A percentile compares a stretch with the other conserved stretches of the same genome.
Evolutionary conservation across 2,329 filamentous ascomycete genomes (phyloP).

Genomic region (Apiospora malaysiana): DNA sequence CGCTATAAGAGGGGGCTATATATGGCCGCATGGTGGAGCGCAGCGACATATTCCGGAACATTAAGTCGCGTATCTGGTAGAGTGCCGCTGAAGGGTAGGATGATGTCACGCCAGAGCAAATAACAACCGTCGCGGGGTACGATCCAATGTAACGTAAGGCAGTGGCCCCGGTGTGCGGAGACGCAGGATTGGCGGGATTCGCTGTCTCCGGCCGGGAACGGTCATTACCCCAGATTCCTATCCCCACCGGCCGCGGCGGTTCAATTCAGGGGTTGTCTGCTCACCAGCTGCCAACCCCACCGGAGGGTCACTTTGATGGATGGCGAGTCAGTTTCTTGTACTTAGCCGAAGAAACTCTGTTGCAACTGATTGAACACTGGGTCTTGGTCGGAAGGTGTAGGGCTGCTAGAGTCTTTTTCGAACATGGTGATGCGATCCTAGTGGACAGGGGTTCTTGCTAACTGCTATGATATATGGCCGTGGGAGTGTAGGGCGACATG

Average conservation of each 20-base stretch:
- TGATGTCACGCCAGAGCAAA: neutral
- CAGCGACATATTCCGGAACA: neutral
- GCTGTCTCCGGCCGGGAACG: neutral
- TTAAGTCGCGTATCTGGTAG: neutral
- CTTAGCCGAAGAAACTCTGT: neutral
- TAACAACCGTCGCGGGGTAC: neutral
- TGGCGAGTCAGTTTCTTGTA: neutral
- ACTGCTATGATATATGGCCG: too few relatives aligned
- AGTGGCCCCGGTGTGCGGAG: neutral
- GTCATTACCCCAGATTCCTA: neutral
- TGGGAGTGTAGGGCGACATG: too few relatives aligned
- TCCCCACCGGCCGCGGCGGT: neutral
- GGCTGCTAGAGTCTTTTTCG: too few relatives aligned
- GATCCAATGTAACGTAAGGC: conserved; percentile 4
- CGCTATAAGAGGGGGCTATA: neutral
- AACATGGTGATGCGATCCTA: too few relatives aligned
- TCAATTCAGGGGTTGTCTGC: neutral
- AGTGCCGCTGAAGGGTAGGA: neutral
- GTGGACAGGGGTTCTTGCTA: too few relatives aligned
- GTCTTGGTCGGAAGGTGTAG: too few relatives aligned
- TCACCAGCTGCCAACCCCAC: neutral
- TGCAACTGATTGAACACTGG: neutral
- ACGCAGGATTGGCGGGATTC: neutral
- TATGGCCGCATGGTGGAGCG: neutral
- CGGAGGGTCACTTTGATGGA: neutral